Conservation (phyloP, 176 grass and related monocot species). For the Phyllostachys edulis region DNA sequence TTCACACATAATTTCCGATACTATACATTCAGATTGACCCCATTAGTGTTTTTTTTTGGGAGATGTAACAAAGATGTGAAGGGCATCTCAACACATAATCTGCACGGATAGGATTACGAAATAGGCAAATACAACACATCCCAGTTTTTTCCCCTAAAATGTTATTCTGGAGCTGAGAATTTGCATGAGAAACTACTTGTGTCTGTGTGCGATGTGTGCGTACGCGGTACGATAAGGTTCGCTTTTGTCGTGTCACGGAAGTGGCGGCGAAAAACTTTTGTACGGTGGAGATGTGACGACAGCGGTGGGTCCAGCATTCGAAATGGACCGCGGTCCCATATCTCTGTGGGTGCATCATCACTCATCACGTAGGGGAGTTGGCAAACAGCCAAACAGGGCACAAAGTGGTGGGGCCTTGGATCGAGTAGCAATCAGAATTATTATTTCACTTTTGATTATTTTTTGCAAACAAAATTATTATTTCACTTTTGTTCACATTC, state of each 20-base stretch:
- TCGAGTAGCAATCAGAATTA: not conserved
- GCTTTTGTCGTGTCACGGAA: slow-evolving; percentile 14
- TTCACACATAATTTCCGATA: not conserved
- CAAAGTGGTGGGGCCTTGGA: slow-evolving; percentile 29
- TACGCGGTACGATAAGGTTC: not conserved
- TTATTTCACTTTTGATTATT: not conserved
- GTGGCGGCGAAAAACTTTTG: slow-evolving; percentile 19
- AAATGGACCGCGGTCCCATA: not conserved
- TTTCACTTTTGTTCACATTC: not conserved
- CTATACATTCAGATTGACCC: not conserved
- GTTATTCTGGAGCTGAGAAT: not conserved
- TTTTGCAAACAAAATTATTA: not conserved
- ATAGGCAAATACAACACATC: not conserved
- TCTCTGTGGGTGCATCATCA: not conserved
- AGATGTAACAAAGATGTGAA: not conserved
- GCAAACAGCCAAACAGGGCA: slow-evolving; percentile 16
- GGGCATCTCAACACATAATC: not conserved
- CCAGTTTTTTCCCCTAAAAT: not conserved
- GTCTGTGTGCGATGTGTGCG: slow-evolving; percentile 11
- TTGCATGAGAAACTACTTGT: not conserved
- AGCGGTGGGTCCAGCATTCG: not conserved
- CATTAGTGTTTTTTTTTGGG: not conserved
- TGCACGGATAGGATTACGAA: not conserved
- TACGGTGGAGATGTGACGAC: slow-evolving; percentile 27
- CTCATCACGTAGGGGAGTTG: slow-evolving; percentile 22